These are phyloP conservation scores for Pseudonitzschia pungens DNA, from an alignment of 108 stramenopile species.

Conservation along the genomic window DNA sequence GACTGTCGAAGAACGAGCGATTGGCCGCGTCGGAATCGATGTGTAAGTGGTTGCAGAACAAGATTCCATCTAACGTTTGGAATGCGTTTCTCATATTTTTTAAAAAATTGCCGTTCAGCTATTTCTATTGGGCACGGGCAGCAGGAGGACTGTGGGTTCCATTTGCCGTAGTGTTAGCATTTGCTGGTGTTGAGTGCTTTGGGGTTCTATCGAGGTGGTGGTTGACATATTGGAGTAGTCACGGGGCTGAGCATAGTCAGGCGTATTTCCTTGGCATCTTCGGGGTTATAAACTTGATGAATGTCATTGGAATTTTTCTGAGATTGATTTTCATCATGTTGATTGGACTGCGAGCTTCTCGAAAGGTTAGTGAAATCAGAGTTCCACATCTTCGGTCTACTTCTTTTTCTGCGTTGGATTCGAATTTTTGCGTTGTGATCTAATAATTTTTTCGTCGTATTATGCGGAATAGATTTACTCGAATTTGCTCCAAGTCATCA, in stretches of 20 bases:
- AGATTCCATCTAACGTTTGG: too few species aligned
- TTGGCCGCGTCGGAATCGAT: conserved; percentile 29
- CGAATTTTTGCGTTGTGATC: not conserved
- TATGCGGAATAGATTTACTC: conserved; percentile 37
- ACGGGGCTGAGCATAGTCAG: conserved; percentile 18
- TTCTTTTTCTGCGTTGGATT: not conserved
- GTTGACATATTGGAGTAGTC: conserved; percentile 45
- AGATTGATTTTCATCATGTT: conserved; percentile 51
- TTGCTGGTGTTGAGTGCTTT: conserved; percentile 47
- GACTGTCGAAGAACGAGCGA: conserved; percentile 29
- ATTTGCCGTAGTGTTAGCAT: conserved; percentile 51
- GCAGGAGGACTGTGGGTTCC: conserved; percentile 62
- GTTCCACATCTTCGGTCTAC: not conserved
- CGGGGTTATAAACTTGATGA: conserved; percentile 60
- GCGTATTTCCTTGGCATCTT: conserved; percentile 60
- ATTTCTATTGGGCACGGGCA: conserved; percentile 64
- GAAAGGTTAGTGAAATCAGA: conserved; percentile 19
- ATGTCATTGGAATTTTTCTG: conserved; percentile 52
- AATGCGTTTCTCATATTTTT: not conserved
- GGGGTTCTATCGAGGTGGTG: conserved; percentile 68
- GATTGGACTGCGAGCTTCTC: conserved; percentile 53
- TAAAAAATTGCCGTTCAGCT: conserved; percentile 24
- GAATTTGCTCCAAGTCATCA: conserved; percentile 51
- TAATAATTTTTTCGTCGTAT: not conserved
- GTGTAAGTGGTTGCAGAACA: not conserved